A percentile compares a stretch with the other conserved stretches of the same genome.
Conservation (phyloP, 2,329 filamentous ascomycete genomes). For the Alternaria novae-zelandiae region DNA sequence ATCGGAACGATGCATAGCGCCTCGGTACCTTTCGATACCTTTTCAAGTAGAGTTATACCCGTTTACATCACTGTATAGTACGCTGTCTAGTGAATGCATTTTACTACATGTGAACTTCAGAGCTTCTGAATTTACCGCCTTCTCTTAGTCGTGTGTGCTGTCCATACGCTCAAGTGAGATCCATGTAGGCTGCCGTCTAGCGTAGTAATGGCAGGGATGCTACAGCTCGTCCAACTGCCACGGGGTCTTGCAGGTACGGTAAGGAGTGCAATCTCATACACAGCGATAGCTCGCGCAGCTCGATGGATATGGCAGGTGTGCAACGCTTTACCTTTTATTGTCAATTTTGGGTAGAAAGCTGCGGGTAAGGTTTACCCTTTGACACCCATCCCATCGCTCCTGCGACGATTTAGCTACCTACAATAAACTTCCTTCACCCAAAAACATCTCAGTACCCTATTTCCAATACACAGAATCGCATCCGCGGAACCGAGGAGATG, state of each 20-base stretch:
- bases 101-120: not conserved
- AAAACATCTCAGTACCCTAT: not conserved
- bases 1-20: not conserved
- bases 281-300: not conserved
- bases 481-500: constrained; percentile 17
- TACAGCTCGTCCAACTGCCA: not conserved
- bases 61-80: not conserved
- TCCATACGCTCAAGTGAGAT: not conserved
- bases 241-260: not conserved
- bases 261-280: not conserved
- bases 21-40: not conserved
- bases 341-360: not conserved
- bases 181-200: not conserved
- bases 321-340: not conserved
- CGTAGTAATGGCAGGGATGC: not conserved
- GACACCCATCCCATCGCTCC: not conserved
- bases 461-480: not conserved
- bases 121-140: not conserved
- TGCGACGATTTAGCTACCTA: not conserved
- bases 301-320: not conserved
- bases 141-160: not conserved
- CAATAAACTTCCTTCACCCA: not conserved
- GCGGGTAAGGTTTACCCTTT: not conserved
- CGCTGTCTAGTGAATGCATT: not conserved
- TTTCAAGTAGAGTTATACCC: not conserved